Evolutionary conservation across 306 rosid genomes (phyloP).

Genomic region (Benincasa hispida): DNA sequence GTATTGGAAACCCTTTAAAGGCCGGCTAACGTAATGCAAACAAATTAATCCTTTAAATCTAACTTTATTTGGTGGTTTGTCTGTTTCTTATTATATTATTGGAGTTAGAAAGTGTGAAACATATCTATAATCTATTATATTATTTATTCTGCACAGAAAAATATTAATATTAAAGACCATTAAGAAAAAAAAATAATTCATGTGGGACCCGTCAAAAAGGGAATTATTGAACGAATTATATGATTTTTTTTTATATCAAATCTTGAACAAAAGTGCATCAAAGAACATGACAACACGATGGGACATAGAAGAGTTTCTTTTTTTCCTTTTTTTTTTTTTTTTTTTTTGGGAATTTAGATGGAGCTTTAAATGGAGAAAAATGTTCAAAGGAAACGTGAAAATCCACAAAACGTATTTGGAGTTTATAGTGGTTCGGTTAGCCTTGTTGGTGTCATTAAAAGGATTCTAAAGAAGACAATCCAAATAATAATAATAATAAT

Average conservation of each 20-base stretch:
- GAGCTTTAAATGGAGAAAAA: neutral
- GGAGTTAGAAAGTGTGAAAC: neutral
- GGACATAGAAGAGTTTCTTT: neutral
- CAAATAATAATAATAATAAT: neutral
- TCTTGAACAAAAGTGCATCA: neutral
- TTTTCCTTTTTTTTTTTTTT: neutral
- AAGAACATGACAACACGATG: neutral
- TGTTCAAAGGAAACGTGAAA: neutral
- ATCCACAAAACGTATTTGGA: neutral
- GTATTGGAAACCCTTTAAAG: neutral
- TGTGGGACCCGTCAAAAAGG: neutral
- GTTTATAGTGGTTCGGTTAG: neutral
- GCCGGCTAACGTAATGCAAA: neutral
- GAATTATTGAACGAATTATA: neutral
- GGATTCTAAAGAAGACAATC: neutral
- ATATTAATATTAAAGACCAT: neutral
- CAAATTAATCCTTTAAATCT: slow-evolving; percentile 1
- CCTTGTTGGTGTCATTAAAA: neutral
- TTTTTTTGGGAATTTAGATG: neutral
- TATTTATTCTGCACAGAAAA: neutral
- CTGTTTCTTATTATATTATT: neutral
- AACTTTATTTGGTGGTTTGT: neutral
- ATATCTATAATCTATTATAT: neutral
- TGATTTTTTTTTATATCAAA: neutral
- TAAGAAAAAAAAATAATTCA: neutral